Evolutionary conservation across 2,329 filamentous ascomycete genomes (phyloP).

Genomic region (Remersonia thermophila): DNA sequence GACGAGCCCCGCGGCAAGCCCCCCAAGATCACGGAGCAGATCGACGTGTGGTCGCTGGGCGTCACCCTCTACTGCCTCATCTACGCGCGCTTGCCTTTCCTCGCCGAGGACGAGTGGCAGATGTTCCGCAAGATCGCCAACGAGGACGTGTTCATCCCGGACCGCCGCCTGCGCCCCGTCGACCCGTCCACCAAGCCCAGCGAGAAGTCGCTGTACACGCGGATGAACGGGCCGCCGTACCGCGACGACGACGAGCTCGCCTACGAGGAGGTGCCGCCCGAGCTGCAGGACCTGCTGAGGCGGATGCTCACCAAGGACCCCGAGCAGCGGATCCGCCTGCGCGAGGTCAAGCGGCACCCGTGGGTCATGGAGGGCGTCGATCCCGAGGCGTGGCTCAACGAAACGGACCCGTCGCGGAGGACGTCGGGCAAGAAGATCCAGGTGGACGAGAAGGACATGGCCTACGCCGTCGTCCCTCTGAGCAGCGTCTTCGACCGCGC

Average conservation of each 20-base stretch:
- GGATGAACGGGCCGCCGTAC: conserved; percentile 52
- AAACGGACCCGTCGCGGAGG: conserved; percentile 72
- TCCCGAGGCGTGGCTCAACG: conserved; percentile 73
- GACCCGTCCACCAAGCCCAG: conserved; percentile 46
- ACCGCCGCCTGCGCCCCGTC: conserved; percentile 65
- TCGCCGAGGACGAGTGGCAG: conserved; percentile 81
- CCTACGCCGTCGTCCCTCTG: conserved; percentile 77
- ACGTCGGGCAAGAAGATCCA: conserved; percentile 77
- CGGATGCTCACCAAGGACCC: conserved; percentile 84
- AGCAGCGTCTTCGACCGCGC: conserved; percentile 72
- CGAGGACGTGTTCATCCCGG: conserved; percentile 82
- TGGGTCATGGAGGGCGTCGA: conserved; percentile 80
- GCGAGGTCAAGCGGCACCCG: conserved; percentile 84
- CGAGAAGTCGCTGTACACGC: conserved; percentile 42
- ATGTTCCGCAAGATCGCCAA: conserved; percentile 88
- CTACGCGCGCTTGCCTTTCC: conserved; percentile 84
- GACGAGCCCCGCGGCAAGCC: conserved; percentile 33
- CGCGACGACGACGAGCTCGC: conserved; percentile 65
- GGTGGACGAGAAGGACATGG: conserved; percentile 82
- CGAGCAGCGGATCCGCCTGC: conserved; percentile 72
- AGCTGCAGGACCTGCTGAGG: conserved; percentile 64
- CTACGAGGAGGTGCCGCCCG: conserved; percentile 76
- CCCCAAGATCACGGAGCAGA: conserved; percentile 77
- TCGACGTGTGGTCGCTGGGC: conserved; percentile 94
- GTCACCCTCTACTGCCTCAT: conserved; percentile 94